Percentiles rank a stretch among this genome's conserved stretches.
phyloP scores from a whole-genome alignment of 331 rosid genomes.

The Acacia concinna region DNA sequence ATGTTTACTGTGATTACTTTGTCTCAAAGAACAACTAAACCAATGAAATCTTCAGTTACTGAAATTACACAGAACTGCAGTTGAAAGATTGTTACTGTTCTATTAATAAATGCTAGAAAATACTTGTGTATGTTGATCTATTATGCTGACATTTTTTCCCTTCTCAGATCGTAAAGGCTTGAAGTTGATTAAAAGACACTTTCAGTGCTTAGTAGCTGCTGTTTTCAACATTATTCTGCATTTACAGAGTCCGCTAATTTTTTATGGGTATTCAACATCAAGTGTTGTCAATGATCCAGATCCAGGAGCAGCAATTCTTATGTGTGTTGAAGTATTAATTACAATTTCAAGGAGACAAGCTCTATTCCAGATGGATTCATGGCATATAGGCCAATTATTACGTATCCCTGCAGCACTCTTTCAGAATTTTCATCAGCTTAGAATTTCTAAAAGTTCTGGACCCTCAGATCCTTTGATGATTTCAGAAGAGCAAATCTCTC shows the following conservation, averaged over 20 bases:
- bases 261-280: conserved; percentile 45
- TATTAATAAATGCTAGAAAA: conserved; percentile 18
- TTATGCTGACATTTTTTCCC: conserved; percentile 29
- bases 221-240: conserved; percentile 73
- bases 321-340: conserved; percentile 84
- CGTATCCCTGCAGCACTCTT: conserved; percentile 82
- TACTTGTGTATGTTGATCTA: conserved; percentile 1
- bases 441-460: conserved; percentile 46
- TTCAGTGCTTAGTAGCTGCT: conserved; percentile 61
- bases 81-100: conserved; percentile 23
- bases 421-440: conserved; percentile 58
- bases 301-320: conserved; percentile 84
- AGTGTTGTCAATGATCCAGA: conserved; percentile 56
- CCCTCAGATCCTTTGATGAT: conserved; percentile 36
- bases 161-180: conserved; percentile 67
- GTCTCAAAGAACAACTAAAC: neutral
- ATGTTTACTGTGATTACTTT: conserved; percentile 1
- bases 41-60: neutral
- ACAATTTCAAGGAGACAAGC: conserved; percentile 73
- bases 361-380: conserved; percentile 63
- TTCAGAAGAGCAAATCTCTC: conserved; percentile 41
- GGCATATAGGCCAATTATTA: conserved; percentile 74
- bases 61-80: neutral
- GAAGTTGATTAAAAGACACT: conserved; percentile 74
- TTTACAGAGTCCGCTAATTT: conserved; percentile 65